These are phyloP conservation scores for Quercus phellos DNA, from an alignment of 331 rosid genomes.

Conservation along the genomic window DNA sequence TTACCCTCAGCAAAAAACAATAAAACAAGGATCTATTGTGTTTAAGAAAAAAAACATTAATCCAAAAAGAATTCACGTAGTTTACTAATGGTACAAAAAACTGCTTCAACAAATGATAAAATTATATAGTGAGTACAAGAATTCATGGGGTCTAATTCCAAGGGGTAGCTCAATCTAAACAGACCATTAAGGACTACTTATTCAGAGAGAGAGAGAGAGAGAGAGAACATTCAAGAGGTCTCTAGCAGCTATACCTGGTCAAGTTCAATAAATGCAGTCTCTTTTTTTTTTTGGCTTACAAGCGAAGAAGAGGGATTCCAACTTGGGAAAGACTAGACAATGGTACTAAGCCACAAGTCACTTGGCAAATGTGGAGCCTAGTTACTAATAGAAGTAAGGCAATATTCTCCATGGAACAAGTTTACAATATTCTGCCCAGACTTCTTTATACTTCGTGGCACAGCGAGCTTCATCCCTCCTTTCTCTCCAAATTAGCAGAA, in stretches of 20 bases:
- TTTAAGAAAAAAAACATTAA: background rate
- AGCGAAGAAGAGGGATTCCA: too few relatives aligned
- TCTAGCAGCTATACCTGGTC: background rate
- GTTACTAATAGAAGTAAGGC: conserved; percentile 42
- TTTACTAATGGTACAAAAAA: background rate
- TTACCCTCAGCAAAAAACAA: too few relatives aligned
- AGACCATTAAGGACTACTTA: background rate
- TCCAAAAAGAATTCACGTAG: background rate
- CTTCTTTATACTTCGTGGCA: conserved; percentile 51
- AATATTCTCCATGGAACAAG: conserved; percentile 63
- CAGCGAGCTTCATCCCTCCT: conserved; percentile 64
- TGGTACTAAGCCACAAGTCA: too few relatives aligned
- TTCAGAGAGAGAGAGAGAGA: background rate
- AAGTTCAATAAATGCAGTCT: too few relatives aligned
- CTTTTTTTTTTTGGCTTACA: too few relatives aligned
- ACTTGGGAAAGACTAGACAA: too few relatives aligned
- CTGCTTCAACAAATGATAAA: background rate
- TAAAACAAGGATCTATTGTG: background rate
- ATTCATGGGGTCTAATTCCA: background rate
- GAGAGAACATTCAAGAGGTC: background rate
- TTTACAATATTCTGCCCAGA: conserved; percentile 42
- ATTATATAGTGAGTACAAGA: background rate
- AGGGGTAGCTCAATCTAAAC: background rate
- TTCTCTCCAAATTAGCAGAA: conserved; percentile 79
- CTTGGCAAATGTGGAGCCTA: background rate